Conservation (phyloP, 768 basidiomycete genomes). For the Phylloporus sp. region DNA sequence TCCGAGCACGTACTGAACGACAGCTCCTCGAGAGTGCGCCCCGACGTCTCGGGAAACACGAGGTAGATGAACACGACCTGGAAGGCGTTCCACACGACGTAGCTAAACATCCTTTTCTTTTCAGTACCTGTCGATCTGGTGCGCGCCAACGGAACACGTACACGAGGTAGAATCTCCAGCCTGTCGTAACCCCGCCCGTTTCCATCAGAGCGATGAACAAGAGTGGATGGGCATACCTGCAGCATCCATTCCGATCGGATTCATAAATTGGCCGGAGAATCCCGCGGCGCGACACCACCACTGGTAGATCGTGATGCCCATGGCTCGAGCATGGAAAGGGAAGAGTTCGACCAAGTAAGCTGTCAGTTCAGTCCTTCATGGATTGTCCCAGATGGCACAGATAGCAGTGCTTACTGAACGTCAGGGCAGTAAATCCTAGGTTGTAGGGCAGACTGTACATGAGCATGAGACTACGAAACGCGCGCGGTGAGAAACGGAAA, state of each 20-base stretch:
- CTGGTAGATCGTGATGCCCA: constrained; percentile 58
- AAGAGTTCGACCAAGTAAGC: constrained; percentile 61
- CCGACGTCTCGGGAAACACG: constrained; percentile 3
- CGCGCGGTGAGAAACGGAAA: not conserved
- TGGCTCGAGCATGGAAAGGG: constrained; percentile 57
- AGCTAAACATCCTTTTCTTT: not conserved
- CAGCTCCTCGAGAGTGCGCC: constrained; percentile 1
- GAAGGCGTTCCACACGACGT: not conserved
- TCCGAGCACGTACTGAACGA: constrained; percentile 9
- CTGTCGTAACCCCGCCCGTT: not conserved
- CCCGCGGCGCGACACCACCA: constrained; percentile 43
- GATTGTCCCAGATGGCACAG: not conserved
- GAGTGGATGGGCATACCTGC: constrained; percentile 3
- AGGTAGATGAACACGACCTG: not conserved
- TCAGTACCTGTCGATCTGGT: not conserved
- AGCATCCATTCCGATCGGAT: constrained; percentile 16
- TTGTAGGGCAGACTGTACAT: constrained; percentile 6
- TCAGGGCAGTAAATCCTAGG: constrained; percentile 1
- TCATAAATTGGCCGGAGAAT: constrained; percentile 12
- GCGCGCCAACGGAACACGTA: not conserved
- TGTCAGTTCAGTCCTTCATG: not conserved
- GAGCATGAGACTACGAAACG: constrained; percentile 5
- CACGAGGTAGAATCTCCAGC: constrained; percentile 11
- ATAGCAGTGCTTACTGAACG: constrained; percentile 1
- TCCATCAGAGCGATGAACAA: not conserved